These are phyloP conservation scores for Xerocomus brunneocitrinus DNA, from an alignment of 768 basidiomycete genomes.

Conservation along the genomic window DNA sequence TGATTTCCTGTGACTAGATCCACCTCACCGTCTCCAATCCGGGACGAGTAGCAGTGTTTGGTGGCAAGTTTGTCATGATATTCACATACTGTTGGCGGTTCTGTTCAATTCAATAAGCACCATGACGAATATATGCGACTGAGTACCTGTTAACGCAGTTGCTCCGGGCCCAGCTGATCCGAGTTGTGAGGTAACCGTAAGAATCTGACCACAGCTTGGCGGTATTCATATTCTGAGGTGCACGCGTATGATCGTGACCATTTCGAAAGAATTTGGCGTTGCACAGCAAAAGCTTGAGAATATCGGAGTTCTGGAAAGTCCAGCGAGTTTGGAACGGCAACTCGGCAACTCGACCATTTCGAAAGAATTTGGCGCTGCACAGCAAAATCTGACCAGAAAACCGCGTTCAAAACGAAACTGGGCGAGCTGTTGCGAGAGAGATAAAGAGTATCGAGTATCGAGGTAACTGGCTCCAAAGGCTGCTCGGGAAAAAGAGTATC, in stretches of 20 bases:
- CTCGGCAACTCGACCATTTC: too few relatives aligned
- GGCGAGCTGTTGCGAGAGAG: too few relatives aligned
- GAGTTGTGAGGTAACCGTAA: background rate
- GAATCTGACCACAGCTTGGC: conserved; percentile 12
- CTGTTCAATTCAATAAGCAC: background rate
- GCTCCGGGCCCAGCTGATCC: background rate
- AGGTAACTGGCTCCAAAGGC: too few relatives aligned
- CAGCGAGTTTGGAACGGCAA: too few relatives aligned
- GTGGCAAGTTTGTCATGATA: background rate
- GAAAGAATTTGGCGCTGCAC: background rate
- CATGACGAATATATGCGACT: background rate
- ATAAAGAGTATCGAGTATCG: background rate
- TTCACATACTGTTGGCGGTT: background rate
- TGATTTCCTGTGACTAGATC: background rate
- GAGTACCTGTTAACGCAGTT: background rate
- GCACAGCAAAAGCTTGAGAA: too few relatives aligned
- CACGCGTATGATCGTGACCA: too few relatives aligned
- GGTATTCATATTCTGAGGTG: background rate
- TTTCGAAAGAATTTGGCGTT: background rate
- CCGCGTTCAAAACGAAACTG: background rate
- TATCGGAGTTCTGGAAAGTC: too few relatives aligned
- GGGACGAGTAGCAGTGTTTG: background rate
- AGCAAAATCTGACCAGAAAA: background rate
- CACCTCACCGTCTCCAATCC: background rate
- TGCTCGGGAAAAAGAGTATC: too few relatives aligned